Evolutionary conservation across 1,284 basidiomycete genomes (phyloP).

Genomic region (Pterulicium gracile): DNA sequence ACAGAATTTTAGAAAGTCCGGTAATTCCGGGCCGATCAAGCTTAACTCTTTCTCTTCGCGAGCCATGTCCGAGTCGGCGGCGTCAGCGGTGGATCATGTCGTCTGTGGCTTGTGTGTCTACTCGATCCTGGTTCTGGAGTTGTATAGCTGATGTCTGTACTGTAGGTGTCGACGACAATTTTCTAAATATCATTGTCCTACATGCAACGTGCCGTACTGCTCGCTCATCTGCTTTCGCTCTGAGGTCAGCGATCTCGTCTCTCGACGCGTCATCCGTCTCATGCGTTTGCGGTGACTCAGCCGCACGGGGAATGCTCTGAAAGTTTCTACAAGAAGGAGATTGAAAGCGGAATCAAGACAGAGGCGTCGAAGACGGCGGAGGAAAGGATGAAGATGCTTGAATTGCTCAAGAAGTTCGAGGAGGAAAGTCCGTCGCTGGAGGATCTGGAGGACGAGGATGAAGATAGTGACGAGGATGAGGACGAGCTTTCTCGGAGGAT

Average conservation of each 20-base stretch:
- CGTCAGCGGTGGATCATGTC: background rate
- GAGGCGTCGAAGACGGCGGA: slow-evolving; percentile 39
- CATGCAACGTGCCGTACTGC: slow-evolving; percentile 73
- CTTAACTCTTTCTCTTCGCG: background rate
- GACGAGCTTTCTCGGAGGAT: slow-evolving; percentile 43
- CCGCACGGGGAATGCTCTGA: slow-evolving; percentile 65
- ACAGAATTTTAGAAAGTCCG: slow-evolving; percentile 6
- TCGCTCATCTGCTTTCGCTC: slow-evolving; percentile 70
- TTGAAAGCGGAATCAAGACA: slow-evolving; percentile 48
- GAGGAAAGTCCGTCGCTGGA: slow-evolving; percentile 37
- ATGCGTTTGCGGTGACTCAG: slow-evolving; percentile 20
- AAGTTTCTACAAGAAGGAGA: slow-evolving; percentile 60
- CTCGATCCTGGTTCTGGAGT: background rate
- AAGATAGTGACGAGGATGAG: slow-evolving; percentile 29
- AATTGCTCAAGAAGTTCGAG: slow-evolving; percentile 60
- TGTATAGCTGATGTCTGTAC: no score
- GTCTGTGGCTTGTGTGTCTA: background rate
- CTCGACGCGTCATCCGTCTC: slow-evolving; percentile 4
- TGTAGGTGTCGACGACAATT: slow-evolving; percentile 52
- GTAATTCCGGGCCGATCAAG: background rate
- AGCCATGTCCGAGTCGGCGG: background rate
- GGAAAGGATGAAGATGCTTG: slow-evolving; percentile 55
- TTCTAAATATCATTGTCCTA: slow-evolving; percentile 69
- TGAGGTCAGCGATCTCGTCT: slow-evolving; percentile 33
- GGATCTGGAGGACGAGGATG: slow-evolving; percentile 17